phyloP scores from a whole-genome alignment of 768 basidiomycete species.

The Thelephora aurantiotincta region DNA sequence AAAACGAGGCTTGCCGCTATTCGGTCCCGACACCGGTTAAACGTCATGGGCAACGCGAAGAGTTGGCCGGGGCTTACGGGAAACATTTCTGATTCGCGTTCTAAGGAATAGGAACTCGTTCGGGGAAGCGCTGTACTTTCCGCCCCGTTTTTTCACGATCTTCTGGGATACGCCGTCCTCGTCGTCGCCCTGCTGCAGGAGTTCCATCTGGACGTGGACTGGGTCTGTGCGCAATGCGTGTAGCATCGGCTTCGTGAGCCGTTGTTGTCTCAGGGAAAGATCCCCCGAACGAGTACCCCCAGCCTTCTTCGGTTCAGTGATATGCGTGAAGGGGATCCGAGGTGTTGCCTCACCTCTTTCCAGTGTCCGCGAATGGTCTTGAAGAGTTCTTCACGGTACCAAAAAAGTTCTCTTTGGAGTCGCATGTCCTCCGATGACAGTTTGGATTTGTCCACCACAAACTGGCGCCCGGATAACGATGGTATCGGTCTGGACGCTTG shows the following conservation, averaged over 20 bases:
- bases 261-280: slow-evolving; percentile 63
- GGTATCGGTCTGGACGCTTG: slow-evolving; percentile 61
- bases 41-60: slow-evolving; percentile 3
- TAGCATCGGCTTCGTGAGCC: slow-evolving; percentile 69
- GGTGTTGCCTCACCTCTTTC: slow-evolving; percentile 55
- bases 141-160: slow-evolving; percentile 17
- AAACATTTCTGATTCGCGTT: slow-evolving; percentile 46
- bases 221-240: slow-evolving; percentile 60
- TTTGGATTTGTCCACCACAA: slow-evolving; percentile 67
- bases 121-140: slow-evolving; percentile 34
- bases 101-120: slow-evolving; percentile 54
- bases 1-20: slow-evolving; percentile 40
- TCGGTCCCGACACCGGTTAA: not conserved
- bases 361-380: slow-evolving; percentile 55
- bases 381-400: slow-evolving; percentile 89
- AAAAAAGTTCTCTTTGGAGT: slow-evolving; percentile 73
- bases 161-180: slow-evolving; percentile 4
- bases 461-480: slow-evolving; percentile 77
- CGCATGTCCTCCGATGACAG: slow-evolving; percentile 45
- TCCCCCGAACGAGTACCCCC: slow-evolving; percentile 67
- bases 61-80: slow-evolving; percentile 31
- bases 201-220: slow-evolving; percentile 40
- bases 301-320: slow-evolving; percentile 31
- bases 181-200: slow-evolving; percentile 21
- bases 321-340: not conserved